Evolutionary conservation across 1,284 basidiomycete genomes (phyloP), one percentile per base, ranked within the genome.

Genomic region (Hemileia vastatrix): DNA sequence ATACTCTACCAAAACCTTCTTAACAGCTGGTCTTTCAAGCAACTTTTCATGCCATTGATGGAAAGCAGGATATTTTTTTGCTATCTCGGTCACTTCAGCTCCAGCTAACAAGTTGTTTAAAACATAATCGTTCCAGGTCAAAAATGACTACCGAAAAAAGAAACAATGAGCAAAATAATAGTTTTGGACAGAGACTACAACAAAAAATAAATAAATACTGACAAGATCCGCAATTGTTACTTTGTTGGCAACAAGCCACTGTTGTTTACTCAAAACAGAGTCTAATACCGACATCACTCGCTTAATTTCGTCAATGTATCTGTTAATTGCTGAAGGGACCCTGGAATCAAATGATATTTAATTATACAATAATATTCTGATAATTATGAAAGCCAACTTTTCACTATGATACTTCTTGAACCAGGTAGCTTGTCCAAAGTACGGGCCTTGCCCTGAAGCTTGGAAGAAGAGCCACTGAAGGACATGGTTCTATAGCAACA

Each of bases 381-480:
- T 9, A 3, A 15, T 15, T n/a, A 49, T 19, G 8, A 4, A 36
- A 8, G 36, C 51, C 36, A 9, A 53, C 51, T 53, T 36, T 36
- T 53, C 51, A 23, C 27, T 8, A 21, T 53, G 51, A 13, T 53
- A 36, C 13, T 32, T 53, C 23, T 32, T 15, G 32, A 53, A 53
- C 51, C 51, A 53, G 6, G 18, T 18, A 19, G 51, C 51, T 53
- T 53, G 51, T 15, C 51, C 51, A 19, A 53, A 53, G 32, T 53
- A 53, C 32, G 51, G 51, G 8, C 51, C 51, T 53, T 53, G 51
- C 18, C 51, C 51, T 6, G 51, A 53, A 53, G 51, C 51, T 53
- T 53, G 51, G 51, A 53, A 53, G 23, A 53, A 53, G 9, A 53
- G 27, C 51, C 51, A 53, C 36, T 53, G 51, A 24, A 53, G 51